Base-by-base conservation (phyloP, 202 grass and related monocot species). In the Panicum hallii region DNA sequence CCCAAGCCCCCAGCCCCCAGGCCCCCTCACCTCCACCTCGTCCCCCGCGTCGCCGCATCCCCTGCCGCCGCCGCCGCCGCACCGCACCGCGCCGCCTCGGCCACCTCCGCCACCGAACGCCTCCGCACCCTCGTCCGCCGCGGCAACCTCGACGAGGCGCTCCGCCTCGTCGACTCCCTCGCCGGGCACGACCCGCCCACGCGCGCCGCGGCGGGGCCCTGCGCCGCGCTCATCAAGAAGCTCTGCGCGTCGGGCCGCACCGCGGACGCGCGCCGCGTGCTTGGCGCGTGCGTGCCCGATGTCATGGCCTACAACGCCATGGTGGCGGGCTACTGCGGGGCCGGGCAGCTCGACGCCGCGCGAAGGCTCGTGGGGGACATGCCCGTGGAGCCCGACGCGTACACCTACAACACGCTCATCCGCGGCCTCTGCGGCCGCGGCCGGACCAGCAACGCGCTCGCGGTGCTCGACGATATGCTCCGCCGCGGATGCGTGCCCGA, bases 371-470 rank as follows among this genome's bases (percentile, higher is more conserved):
- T 89, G 47, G 70, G 66, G 22, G 84, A 48, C 23, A 92, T 92
- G 90, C 73, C 70, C 72, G 65, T 92, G 62, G 30, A 74, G 48
- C 90, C 90, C 47, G 87, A 89, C 55, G 81, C 88, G 5, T 83
- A 89, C 66, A 92, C 90, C 17, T 92, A 89, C 63, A 92, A 92
- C 84, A 92, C 87, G 65, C 76, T 92, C 84, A 84, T 92, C 77
- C 84, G 88, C 2, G 73, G 73, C 5, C 78, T 94, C 4, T 94
- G 92, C 47, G 82, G 70, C 11, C 69, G 85, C 19, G 79, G 83
- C 1, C 74, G 65, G 47, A 88, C 90, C 12, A 49, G 28, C 40
- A 87, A 90, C 57, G 89, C 87, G 7, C 87, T 89, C 67, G 66
- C 61, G 77, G 72, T 91, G 87, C 84, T 94, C 66, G 89, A 88